Percentiles rank a stretch among this genome's conserved stretches.
These are phyloP conservation scores for Zygosaccharomyces sapae DNA, from an alignment of 1,139 yeast genomes.

Conservation along the genomic window DNA sequence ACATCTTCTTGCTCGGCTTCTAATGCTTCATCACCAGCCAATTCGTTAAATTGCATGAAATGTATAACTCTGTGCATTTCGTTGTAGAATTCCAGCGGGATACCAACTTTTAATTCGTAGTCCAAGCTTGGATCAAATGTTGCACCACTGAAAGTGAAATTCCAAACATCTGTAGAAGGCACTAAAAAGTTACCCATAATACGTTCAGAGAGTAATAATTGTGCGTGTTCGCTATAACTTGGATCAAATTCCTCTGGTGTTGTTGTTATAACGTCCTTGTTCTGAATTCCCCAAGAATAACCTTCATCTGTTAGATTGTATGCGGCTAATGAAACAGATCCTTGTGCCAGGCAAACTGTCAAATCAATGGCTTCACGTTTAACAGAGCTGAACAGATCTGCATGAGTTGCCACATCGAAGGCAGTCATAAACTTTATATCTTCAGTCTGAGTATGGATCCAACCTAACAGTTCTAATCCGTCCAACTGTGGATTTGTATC, in stretches of 20 bases:
- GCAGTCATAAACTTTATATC: constrained; percentile 64
- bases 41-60: constrained; percentile 66
- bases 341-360: constrained; percentile 73
- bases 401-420: constrained; percentile 61
- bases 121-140: constrained; percentile 62
- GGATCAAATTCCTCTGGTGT: constrained; percentile 64
- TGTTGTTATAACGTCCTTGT: constrained; percentile 44
- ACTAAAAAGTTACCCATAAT: constrained; percentile 80
- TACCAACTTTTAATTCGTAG: constrained; percentile 65
- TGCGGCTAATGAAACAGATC: constrained; percentile 75
- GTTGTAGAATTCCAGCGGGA: constrained; percentile 78
- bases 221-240: constrained; percentile 58
- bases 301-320: constrained; percentile 63
- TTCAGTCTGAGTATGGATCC: constrained; percentile 74
- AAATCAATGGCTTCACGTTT: constrained; percentile 49
- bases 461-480: constrained; percentile 63
- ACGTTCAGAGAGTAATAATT: constrained; percentile 69
- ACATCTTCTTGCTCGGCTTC: constrained; percentile 76
- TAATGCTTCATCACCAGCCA: constrained; percentile 51
- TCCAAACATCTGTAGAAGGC: constrained; percentile 86
- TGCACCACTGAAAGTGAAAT: constrained; percentile 83
- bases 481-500: constrained; percentile 37
- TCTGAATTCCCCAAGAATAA: constrained; percentile 67
- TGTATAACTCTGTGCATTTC: constrained; percentile 87
- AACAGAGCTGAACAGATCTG: constrained; percentile 40